phyloP scores from a whole-genome alignment of 306 rosid species.

The Crataegus laevigata region DNA sequence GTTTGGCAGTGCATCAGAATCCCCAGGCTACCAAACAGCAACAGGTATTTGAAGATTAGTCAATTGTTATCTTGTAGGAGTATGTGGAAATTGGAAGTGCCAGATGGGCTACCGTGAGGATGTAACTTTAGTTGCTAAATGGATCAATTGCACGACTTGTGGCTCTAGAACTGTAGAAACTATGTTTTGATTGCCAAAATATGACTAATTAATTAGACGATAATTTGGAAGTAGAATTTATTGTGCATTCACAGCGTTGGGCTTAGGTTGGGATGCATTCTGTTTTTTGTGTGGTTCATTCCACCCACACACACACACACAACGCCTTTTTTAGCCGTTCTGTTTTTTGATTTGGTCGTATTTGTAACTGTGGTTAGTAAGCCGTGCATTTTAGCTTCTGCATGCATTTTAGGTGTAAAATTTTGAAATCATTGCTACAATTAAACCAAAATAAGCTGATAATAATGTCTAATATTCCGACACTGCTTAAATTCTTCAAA shows the following conservation, averaged over 20 bases:
- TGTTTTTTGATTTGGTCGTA: not conserved
- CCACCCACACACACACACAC: too few relatives aligned
- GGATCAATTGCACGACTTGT: not conserved
- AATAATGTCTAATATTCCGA: too few relatives aligned
- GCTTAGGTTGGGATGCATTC: not conserved
- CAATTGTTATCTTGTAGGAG: not conserved
- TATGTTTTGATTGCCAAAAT: not conserved
- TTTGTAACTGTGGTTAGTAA: not conserved
- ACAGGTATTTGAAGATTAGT: slow-evolving; percentile 46
- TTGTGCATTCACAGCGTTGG: not conserved
- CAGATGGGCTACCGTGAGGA: not conserved
- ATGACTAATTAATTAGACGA: not conserved
- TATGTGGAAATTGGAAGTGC: not conserved
- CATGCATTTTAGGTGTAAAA: not conserved
- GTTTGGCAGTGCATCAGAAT: slow-evolving; percentile 48
- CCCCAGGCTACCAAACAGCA: slow-evolving; percentile 55
- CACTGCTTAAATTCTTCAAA: not conserved
- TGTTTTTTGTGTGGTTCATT: not conserved
- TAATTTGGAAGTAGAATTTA: not conserved
- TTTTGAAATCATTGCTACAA: too few relatives aligned
- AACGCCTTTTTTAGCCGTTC: not conserved
- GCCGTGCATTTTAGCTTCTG: not conserved
- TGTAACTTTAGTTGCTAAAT: not conserved
- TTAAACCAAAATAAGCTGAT: not conserved
- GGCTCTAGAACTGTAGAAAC: not conserved